Conservation (phyloP, 345 rosid species). For the Gynandropsis gynandra region DNA sequence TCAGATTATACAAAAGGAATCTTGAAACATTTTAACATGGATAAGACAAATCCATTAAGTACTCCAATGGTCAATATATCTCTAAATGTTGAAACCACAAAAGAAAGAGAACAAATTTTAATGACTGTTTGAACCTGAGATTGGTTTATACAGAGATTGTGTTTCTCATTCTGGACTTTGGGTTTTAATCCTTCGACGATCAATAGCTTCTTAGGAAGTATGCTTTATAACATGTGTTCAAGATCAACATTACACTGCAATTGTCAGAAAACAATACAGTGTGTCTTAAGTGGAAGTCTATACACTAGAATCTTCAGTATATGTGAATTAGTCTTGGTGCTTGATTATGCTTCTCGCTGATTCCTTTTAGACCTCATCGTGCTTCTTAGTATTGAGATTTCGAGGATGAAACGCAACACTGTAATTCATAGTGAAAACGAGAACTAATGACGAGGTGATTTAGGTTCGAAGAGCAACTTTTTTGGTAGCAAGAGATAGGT, state of each 20-base stretch:
- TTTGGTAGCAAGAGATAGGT: slow-evolving; percentile 36
- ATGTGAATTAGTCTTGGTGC: slow-evolving; percentile 3
- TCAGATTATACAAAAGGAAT: too few relatives aligned
- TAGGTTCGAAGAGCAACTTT: slow-evolving; percentile 35
- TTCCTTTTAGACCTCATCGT: background rate
- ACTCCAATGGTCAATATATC: too few relatives aligned
- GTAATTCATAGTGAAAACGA: slow-evolving; percentile 5
- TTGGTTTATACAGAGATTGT: slow-evolving; percentile 2
- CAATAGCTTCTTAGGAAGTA: too few relatives aligned
- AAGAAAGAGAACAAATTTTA: too few relatives aligned
- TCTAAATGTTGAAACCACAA: too few relatives aligned
- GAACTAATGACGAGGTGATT: background rate
- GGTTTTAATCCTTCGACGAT: background rate
- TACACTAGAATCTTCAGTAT: slow-evolving; percentile 15
- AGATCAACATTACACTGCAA: too few relatives aligned
- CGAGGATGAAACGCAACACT: too few relatives aligned
- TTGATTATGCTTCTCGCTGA: background rate
- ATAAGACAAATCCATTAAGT: too few relatives aligned
- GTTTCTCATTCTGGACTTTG: slow-evolving; percentile 10
- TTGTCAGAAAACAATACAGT: slow-evolving; percentile 9
- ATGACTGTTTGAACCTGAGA: too few relatives aligned
- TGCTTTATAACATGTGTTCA: too few relatives aligned
- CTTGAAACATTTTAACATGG: too few relatives aligned
- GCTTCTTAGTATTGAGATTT: background rate
- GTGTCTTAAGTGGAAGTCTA: slow-evolving; percentile 1